Evolutionary conservation across 2,329 filamentous ascomycete genomes (phyloP), one percentile per base, ranked within the genome.

Genomic region (Hypoxylon sp.): DNA sequence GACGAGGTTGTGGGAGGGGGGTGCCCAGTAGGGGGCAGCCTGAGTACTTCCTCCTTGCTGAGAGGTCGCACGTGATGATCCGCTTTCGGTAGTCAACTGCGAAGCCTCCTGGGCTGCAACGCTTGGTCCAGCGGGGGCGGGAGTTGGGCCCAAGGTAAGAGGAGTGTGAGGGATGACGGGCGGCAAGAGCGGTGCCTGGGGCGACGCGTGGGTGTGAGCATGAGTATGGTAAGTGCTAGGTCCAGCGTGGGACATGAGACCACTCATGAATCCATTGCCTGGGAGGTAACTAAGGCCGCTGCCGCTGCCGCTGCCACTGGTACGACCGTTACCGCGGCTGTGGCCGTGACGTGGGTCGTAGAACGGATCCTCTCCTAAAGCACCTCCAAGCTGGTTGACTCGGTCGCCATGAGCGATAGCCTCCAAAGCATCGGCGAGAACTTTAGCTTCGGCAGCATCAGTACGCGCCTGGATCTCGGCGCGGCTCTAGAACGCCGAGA

Each of bases 401-500:
- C 58, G 27, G n/a, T 59, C 44, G n/a, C 67, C 44, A 5, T 13
- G 29, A 10, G 50, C n/a, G 42, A 69, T 47, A 21, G 63, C 69
- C 2, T 37, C 15, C 8, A 44, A 10, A 6, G 67, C 48, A 2
- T 39, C 52, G 0, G 6, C 29, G 10, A 67, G 55, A 24, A 69
- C 50, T 15, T 50, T 21, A 2, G 65, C 48, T n/a, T 62, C 60
- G 13, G 63, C 61, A 5, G 54, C 37, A 27, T 53, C 13, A 35
- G 59, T 69, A 11, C 50, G 63, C 7, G 19, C 60, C 32, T 58
- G 48, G n/a, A 60, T 48, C 46, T 71, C 66, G 4, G 37, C 60
- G n/a, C 31, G 29, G 51, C 58, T 60, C 69, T 69, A 71, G 57
- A 55, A 69, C 24, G 60, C 63, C 17, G 62, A 63, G 50, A 69